Evolutionary conservation across 371 early-diverging fungal species (phyloP).

Genomic region (Mortierella sp.): DNA sequence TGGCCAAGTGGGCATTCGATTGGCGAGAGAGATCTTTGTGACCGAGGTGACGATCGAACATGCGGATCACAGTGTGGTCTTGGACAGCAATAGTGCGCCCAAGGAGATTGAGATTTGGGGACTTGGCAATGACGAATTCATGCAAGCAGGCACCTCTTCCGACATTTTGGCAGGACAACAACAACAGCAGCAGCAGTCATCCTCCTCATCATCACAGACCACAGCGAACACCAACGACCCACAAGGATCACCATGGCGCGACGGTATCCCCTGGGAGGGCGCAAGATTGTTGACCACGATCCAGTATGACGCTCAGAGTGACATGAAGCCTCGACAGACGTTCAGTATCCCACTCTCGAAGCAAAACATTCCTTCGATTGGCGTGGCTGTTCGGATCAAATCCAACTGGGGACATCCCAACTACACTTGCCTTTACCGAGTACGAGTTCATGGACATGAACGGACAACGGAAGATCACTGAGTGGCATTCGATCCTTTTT

Average conservation of each 20-base stretch:
- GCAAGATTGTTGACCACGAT: slow-evolving; percentile 27
- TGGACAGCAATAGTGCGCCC: slow-evolving; percentile 70
- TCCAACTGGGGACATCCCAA: slow-evolving; percentile 81
- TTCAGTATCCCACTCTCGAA: slow-evolving; percentile 54
- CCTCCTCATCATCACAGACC: too few species aligned
- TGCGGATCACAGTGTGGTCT: slow-evolving; percentile 60
- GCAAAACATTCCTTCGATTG: slow-evolving; percentile 39
- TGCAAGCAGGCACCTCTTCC: background rate
- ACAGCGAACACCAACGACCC: background rate
- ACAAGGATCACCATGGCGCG: slow-evolving; percentile 1
- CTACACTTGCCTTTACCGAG: slow-evolving; percentile 84
- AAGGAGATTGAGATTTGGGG: slow-evolving; percentile 77
- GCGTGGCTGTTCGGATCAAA: slow-evolving; percentile 60
- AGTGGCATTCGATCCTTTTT: background rate
- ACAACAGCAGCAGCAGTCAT: background rate
- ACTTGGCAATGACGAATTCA: slow-evolving; percentile 50
- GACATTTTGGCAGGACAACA: background rate
- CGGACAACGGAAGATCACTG: background rate
- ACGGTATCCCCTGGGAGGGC: slow-evolving; percentile 36
- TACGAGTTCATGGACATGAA: slow-evolving; percentile 76
- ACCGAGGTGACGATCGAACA: slow-evolving; percentile 78
- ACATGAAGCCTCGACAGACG: slow-evolving; percentile 52
- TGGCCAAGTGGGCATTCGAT: slow-evolving; percentile 71
- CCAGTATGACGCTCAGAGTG: slow-evolving; percentile 27
- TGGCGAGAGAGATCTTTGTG: slow-evolving; percentile 65